Conservation (phyloP, 179 eudicot genomes). For the Spinacia oleracea region DNA sequence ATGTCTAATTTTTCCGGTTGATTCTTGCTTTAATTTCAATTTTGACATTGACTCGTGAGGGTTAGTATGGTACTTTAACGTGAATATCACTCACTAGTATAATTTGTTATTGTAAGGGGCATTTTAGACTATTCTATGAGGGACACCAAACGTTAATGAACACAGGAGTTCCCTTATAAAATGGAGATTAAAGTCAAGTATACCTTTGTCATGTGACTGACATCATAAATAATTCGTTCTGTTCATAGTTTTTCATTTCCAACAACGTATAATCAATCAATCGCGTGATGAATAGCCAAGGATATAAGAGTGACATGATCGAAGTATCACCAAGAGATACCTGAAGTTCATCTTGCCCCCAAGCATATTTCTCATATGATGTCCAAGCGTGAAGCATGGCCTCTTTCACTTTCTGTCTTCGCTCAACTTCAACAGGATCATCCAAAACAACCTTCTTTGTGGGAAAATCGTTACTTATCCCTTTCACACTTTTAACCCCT, state of each 20-base stretch:
- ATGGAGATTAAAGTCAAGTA: background rate
- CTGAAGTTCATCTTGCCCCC: conserved; percentile 99
- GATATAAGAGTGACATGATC: background rate
- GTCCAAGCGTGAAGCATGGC: conserved; percentile 99
- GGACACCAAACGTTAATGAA: too few species aligned
- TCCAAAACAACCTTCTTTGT: conserved; percentile 35
- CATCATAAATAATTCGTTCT: background rate
- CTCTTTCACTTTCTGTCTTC: conserved; percentile 89
- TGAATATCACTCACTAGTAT: too few species aligned
- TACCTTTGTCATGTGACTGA: background rate
- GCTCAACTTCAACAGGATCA: conserved; percentile 62
- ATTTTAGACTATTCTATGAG: too few species aligned
- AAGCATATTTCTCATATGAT: conserved; percentile 98
- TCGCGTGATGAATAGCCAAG: background rate
- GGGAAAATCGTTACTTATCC: conserved; percentile 25
- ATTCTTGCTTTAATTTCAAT: too few species aligned
- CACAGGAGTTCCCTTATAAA: too few species aligned
- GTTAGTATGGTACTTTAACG: too few species aligned
- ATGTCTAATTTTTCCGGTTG: too few species aligned
- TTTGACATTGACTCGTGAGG: too few species aligned
- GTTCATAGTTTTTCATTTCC: background rate
- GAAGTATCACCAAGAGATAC: conserved; percentile 35
- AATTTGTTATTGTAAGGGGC: too few species aligned
- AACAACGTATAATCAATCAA: background rate
- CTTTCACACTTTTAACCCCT: conserved; percentile 46